These are phyloP conservation scores for Diaporthe sp. DNA, from an alignment of 2,329 filamentous ascomycete species.

Conservation along the genomic window DNA sequence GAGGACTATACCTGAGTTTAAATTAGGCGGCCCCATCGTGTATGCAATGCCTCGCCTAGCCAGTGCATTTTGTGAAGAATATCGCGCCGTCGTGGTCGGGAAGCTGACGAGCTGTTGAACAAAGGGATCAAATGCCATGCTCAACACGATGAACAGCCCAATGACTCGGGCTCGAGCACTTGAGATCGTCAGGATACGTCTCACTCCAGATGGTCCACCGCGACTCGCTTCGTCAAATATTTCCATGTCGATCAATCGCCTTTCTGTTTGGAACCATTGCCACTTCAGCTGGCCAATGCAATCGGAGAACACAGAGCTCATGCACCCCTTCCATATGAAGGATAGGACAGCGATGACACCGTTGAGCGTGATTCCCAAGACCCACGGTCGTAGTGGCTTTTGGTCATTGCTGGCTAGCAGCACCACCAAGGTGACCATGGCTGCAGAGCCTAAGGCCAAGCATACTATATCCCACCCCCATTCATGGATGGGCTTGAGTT, in stretches of 20 bases:
- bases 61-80: rapidly evolving
- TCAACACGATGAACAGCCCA: background rate
- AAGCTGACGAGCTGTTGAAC: background rate
- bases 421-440: background rate
- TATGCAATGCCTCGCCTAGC: background rate
- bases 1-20: background rate
- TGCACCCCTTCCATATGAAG: background rate
- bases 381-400: background rate
- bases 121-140: background rate
- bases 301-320: background rate
- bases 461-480: background rate
- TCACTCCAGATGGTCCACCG: background rate
- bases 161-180: background rate
- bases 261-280: background rate
- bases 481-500: background rate
- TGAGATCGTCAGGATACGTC: background rate
- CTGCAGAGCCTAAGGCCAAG: background rate
- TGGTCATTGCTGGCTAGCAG: background rate
- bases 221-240: background rate
- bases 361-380: background rate
- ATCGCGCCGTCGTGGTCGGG: background rate
- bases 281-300: background rate
- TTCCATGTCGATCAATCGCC: background rate
- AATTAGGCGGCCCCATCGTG: background rate
- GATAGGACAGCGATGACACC: background rate